phyloP scores from a whole-genome alignment of 2,329 filamentous ascomycete genomes.

The Ascochyta rabiei region DNA sequence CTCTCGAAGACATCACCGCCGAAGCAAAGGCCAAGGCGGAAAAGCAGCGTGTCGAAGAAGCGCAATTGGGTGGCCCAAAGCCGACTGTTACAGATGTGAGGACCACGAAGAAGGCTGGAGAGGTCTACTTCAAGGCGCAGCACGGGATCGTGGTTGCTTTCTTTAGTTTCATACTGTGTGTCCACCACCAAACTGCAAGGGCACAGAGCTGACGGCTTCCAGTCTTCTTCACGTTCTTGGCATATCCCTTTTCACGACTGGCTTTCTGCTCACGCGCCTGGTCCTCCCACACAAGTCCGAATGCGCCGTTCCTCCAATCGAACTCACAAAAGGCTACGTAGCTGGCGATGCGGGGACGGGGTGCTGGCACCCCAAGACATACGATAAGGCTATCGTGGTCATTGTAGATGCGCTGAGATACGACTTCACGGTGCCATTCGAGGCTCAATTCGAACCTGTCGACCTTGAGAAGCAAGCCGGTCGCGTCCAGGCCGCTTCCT shows the following conservation, averaged over 20 bases:
- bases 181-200: background rate
- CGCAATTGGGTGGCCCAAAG: slow-evolving; percentile 30
- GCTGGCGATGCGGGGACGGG: slow-evolving; percentile 62
- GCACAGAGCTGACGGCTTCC: slow-evolving; percentile 17
- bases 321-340: slow-evolving; percentile 45
- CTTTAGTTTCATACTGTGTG: slow-evolving; percentile 70
- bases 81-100: slow-evolving; percentile 32
- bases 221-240: slow-evolving; percentile 77
- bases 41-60: slow-evolving; percentile 23
- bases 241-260: slow-evolving; percentile 90
- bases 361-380: slow-evolving; percentile 96
- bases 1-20: slow-evolving; percentile 46
- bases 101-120: slow-evolving; percentile 48
- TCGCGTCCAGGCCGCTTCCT: slow-evolving; percentile 13
- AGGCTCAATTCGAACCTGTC: slow-evolving; percentile 57
- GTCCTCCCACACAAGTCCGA: slow-evolving; percentile 79
- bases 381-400: slow-evolving; percentile 88
- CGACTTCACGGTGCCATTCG: slow-evolving; percentile 89
- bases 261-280: slow-evolving; percentile 88
- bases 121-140: slow-evolving; percentile 59
- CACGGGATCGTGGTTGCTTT: slow-evolving; percentile 65
- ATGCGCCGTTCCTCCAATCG: slow-evolving; percentile 75
- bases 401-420: slow-evolving; percentile 94
- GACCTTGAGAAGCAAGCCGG: slow-evolving; percentile 19
- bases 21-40: slow-evolving; percentile 45